phyloP scores from a whole-genome alignment of 2,329 filamentous ascomycete species.

The Sclerotinia trifoliorum region DNA sequence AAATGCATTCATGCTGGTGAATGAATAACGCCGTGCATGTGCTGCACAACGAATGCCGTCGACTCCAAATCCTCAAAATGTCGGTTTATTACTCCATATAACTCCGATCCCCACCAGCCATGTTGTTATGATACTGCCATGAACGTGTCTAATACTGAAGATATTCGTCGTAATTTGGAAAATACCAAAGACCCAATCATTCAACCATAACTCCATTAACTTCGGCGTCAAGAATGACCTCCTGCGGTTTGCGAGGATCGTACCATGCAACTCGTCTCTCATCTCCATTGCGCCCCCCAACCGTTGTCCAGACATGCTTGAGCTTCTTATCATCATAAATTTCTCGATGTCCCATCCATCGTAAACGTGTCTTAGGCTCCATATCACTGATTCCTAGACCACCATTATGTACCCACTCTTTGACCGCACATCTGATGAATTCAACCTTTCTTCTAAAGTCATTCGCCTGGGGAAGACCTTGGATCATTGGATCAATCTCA shows the following conservation, averaged over 20 bases:
- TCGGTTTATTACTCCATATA: background rate
- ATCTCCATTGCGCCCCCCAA: slow-evolving; percentile 63
- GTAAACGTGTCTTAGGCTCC: slow-evolving; percentile 50
- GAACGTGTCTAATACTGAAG: background rate
- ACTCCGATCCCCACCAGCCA: background rate
- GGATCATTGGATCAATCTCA: slow-evolving; percentile 59
- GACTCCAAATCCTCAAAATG: background rate
- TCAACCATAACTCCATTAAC: slow-evolving; percentile 23
- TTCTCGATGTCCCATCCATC: slow-evolving; percentile 60
- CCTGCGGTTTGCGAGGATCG: slow-evolving; percentile 38
- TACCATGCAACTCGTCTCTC: slow-evolving; percentile 41
- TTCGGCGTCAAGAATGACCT: slow-evolving; percentile 37
- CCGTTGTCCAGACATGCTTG: slow-evolving; percentile 68
- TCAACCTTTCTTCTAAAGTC: slow-evolving; percentile 71
- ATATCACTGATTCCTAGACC: slow-evolving; percentile 68
- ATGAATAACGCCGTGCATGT: slow-evolving; percentile 7
- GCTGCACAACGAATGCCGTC: slow-evolving; percentile 7
- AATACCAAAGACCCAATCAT: slow-evolving; percentile 16
- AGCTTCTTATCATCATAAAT: slow-evolving; percentile 51
- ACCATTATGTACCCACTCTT: slow-evolving; percentile 68
- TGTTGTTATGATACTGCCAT: slow-evolving; percentile 7
- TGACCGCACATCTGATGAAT: slow-evolving; percentile 66
- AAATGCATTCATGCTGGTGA: slow-evolving; percentile 2
- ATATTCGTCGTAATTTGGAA: background rate
- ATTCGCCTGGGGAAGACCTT: slow-evolving; percentile 68